Evolutionary conservation across 345 rosid species (phyloP), one percentile per base, ranked within the genome.

Genomic region (Acer negundo): DNA sequence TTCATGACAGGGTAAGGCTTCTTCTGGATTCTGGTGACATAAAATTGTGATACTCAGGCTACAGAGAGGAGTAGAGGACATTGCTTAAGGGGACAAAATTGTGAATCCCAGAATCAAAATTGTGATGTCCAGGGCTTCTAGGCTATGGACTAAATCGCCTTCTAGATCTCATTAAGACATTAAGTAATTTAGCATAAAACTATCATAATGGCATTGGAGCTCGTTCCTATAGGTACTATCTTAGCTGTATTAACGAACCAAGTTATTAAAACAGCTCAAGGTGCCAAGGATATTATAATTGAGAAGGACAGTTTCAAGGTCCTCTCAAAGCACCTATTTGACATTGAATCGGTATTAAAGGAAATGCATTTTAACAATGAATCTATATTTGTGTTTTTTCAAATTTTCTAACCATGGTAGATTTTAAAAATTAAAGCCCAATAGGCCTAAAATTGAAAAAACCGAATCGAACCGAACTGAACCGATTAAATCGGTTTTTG

Each of bases 221-320:
- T 90, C 23, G n/a, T 90, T 67, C 94, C 94, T 16, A 85, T 90
- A 22, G 94, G 92, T 63, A 89, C 94, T 24, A 81, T 86, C 67
- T 85, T 90, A 73, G 91, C 91, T 70, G 87, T 90, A 69, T 78
- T 90, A 58, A 83, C 90, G 62, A 82, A 79, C 65, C 91, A 90
- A 83, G 90, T 90, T 42, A 76, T 90, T 40, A 89, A 87, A 86
- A 90, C 94, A 69, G 94, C 94, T 42, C 89, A 86, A 73, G 92
- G 92, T 79, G 92, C 94, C 75, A 90, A 87, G 61, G 86, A 90
- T 81, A 79, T 90, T 70, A 68, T 90, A 2, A 70, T 87, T 13
- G 92, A 89, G 86, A 90, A 87, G 78, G 91, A 89, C 2, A 90
- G 94, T 84, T 90, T 89, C 85, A 89, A 76, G 84, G 86, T 85